These are phyloP conservation scores for Phoenix dactylifera DNA, from an alignment of 176 grass and related monocot species.

Conservation along the genomic window DNA sequence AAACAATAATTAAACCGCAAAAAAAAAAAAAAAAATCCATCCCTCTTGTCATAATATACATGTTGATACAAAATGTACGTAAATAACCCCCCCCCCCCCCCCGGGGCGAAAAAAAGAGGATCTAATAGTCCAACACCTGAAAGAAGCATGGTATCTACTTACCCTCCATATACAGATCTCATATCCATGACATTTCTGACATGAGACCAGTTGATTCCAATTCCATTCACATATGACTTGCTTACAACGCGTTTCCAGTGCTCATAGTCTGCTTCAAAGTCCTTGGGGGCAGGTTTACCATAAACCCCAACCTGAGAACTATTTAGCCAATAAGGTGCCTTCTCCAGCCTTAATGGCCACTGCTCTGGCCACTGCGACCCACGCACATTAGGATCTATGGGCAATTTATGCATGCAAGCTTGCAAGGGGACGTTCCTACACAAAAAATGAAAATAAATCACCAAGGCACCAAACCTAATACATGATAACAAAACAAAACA, in stretches of 20 bases:
- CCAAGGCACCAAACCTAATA: not conserved
- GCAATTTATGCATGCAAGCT: conserved; percentile 86
- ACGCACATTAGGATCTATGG: conserved; percentile 32
- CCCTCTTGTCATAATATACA: too few relatives aligned
- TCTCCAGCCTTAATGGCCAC: conserved; percentile 79
- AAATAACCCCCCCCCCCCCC: too few relatives aligned
- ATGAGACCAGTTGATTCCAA: conserved; percentile 93
- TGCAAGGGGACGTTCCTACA: conserved; percentile 86
- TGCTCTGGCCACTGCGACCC: conserved; percentile 67
- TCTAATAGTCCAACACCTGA: too few relatives aligned
- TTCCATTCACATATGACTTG: conserved; percentile 77
- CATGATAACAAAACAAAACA: conserved; percentile 7
- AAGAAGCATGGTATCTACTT: conserved; percentile 24
- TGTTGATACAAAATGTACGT: too few relatives aligned
- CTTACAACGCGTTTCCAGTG: conserved; percentile 83
- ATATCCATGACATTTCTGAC: conserved; percentile 99
- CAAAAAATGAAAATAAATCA: conserved; percentile 14
- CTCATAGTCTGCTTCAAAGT: conserved; percentile 80
- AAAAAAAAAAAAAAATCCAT: too few relatives aligned
- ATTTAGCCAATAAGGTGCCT: conserved; percentile 78
- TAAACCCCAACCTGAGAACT: conserved; percentile 74
- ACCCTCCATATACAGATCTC: conserved; percentile 98
- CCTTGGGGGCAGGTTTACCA: conserved; percentile 78
- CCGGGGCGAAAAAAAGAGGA: too few relatives aligned
- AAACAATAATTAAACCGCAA: too few relatives aligned